Conservation (phyloP, 805 yeast genomes). For the Kazachstania psychrophila region DNA sequence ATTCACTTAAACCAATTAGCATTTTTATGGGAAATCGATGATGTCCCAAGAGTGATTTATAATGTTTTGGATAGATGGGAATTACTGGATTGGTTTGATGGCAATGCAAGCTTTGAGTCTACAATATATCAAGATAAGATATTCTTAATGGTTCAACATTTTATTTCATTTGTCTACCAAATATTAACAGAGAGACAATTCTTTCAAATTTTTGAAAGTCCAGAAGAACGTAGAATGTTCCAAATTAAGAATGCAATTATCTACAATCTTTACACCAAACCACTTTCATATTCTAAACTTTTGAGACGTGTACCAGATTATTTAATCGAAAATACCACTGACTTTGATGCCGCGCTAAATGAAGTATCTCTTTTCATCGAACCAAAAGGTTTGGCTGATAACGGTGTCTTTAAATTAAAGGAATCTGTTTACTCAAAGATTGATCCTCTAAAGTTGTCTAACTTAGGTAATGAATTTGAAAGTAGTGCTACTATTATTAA, state of each 20-base stretch:
- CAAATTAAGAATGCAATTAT: slow-evolving; percentile 37
- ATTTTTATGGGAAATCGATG: slow-evolving; percentile 43
- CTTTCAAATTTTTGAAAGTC: slow-evolving; percentile 36
- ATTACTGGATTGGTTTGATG: slow-evolving; percentile 40
- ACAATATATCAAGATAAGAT: slow-evolving; percentile 43
- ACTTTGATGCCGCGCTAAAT: slow-evolving; percentile 42
- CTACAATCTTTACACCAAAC: slow-evolving; percentile 42
- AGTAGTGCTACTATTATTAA: slow-evolving; percentile 41
- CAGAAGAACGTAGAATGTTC: slow-evolving; percentile 24
- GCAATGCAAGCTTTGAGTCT: slow-evolving; percentile 26
- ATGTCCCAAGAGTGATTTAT: slow-evolving; percentile 50
- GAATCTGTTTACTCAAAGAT: slow-evolving; percentile 35
- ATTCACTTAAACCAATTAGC: slow-evolving; percentile 58
- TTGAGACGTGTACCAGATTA: slow-evolving; percentile 29
- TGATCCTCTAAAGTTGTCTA: slow-evolving; percentile 48
- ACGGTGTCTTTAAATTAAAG: slow-evolving; percentile 58
- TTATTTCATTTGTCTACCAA: slow-evolving; percentile 59
- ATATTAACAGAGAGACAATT: slow-evolving; percentile 61
- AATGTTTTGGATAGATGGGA: slow-evolving; percentile 52
- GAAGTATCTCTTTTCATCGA: slow-evolving; percentile 54
- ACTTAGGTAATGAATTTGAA: slow-evolving; percentile 42
- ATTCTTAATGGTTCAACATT: slow-evolving; percentile 66
- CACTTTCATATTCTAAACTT: slow-evolving; percentile 46
- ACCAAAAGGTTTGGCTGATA: slow-evolving; percentile 57
- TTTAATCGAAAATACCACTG: slow-evolving; percentile 30